phyloP scores from a whole-genome alignment of 1,139 yeast species.

The Hanseniaspora sp. region DNA sequence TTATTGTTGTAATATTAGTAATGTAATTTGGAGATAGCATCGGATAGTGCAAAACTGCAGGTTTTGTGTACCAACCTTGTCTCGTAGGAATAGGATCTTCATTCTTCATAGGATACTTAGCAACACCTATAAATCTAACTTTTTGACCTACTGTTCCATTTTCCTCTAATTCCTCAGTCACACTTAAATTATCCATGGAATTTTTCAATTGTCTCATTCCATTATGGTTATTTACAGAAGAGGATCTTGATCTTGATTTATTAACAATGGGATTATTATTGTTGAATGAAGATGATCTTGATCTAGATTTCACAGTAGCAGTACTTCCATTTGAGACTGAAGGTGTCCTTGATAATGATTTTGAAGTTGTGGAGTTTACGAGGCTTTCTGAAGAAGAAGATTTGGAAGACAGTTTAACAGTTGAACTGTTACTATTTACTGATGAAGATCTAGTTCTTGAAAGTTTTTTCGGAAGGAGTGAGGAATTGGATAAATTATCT shows the following conservation, averaged over 20 bases:
- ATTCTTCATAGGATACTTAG: conserved; percentile 25
- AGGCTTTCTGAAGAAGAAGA: background rate
- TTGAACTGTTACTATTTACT: background rate
- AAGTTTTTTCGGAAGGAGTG: background rate
- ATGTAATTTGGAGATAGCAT: conserved; percentile 26
- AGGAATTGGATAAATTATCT: background rate
- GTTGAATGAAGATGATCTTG: conserved; percentile 7
- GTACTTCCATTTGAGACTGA: conserved; percentile 1
- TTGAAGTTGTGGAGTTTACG: too few relatives aligned
- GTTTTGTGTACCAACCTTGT: conserved; percentile 31
- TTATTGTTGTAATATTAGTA: background rate
- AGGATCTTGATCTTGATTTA: conserved; percentile 18
- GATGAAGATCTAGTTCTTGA: background rate
- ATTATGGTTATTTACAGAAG: background rate
- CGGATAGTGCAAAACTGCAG: conserved; percentile 29
- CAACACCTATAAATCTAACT: conserved; percentile 30
- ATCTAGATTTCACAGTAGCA: background rate
- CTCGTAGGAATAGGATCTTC: conserved; percentile 28
- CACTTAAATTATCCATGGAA: background rate
- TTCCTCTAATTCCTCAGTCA: background rate
- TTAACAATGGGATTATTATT: background rate
- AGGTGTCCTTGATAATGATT: background rate
- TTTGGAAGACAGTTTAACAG: background rate
- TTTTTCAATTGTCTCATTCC: background rate
- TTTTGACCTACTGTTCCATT: conserved; percentile 20